Conservation (phyloP, 306 rosid genomes). For the Sphenostylis stenocarpa region DNA sequence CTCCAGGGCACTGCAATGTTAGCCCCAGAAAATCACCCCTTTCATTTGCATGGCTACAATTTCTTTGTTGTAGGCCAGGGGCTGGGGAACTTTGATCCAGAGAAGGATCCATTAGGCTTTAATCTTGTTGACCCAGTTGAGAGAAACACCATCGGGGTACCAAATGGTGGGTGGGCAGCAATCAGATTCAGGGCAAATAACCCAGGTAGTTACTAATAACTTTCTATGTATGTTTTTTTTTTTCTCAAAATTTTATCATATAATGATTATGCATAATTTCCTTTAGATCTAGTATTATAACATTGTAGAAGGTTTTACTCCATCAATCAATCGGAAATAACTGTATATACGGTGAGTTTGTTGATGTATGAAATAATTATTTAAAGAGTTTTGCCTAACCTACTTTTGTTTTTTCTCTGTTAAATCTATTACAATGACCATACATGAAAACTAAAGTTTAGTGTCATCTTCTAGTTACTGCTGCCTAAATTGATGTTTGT, state of each 20-base stretch:
- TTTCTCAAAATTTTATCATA: background rate
- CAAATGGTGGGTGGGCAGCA: constrained; percentile 74
- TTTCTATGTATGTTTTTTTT: background rate
- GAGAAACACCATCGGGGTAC: constrained; percentile 68
- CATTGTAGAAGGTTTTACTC: too few relatives aligned
- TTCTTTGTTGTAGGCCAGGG: constrained; percentile 72
- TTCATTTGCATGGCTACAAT: constrained; percentile 70
- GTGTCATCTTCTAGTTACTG: background rate
- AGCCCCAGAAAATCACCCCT: constrained; percentile 72
- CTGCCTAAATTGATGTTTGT: background rate
- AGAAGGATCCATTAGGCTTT: constrained; percentile 47
- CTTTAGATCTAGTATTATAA: background rate
- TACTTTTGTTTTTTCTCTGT: background rate
- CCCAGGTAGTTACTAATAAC: constrained; percentile 53
- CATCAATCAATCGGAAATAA: too few relatives aligned
- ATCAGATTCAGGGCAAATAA: constrained; percentile 78
- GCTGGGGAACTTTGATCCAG: constrained; percentile 65
- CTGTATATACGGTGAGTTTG: background rate
- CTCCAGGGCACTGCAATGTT: constrained; percentile 63
- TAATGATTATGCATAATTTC: background rate
- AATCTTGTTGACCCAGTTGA: constrained; percentile 76
- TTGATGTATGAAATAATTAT: too few relatives aligned
- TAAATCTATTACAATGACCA: background rate
- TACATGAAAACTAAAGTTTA: background rate
- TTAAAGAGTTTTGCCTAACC: too few relatives aligned